These are phyloP conservation scores for Prunus fruticosa DNA, from an alignment of 306 rosid genomes.

Conservation along the genomic window DNA sequence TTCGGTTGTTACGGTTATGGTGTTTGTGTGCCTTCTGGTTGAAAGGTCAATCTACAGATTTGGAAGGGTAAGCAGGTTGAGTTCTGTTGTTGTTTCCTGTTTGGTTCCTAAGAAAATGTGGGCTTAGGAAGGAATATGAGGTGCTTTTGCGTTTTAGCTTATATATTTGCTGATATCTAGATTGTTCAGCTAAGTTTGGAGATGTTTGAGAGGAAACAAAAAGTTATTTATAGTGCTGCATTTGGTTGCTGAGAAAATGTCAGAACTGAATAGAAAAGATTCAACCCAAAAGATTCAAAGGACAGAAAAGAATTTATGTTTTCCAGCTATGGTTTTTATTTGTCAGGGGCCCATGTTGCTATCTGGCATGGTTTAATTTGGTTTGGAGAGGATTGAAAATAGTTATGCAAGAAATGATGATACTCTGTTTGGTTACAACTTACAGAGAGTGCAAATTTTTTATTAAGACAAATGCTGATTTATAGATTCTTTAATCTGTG, in stretches of 20 bases:
- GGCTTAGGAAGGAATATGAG: neutral
- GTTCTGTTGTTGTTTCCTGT: neutral
- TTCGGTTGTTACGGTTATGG: conserved; percentile 85
- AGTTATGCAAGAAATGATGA: neutral
- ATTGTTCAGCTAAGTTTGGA: neutral
- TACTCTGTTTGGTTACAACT: neutral
- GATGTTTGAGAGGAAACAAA: neutral
- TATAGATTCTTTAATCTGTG: neutral
- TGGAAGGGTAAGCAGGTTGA: conserved; percentile 53
- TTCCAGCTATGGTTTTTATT: neutral
- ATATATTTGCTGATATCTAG: neutral
- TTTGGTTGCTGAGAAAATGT: conserved; percentile 18
- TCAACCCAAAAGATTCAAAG: neutral
- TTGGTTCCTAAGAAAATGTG: conserved; percentile 10
- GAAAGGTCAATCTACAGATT: conserved; percentile 78
- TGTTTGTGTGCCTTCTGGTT: conserved; percentile 71
- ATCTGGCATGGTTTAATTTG: neutral
- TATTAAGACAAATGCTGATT: neutral
- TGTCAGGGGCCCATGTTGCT: neutral
- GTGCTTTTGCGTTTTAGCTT: neutral
- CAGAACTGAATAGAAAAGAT: conserved; percentile 1
- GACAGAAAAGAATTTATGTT: neutral
- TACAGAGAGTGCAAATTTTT: neutral
- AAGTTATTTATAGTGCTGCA: neutral
- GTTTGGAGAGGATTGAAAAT: neutral